A percentile compares a stretch with the other conserved stretches of the same genome.
These are phyloP conservation scores for Multifurca ochricompacta DNA, from an alignment of 768 basidiomycete genomes.

Conservation along the genomic window DNA sequence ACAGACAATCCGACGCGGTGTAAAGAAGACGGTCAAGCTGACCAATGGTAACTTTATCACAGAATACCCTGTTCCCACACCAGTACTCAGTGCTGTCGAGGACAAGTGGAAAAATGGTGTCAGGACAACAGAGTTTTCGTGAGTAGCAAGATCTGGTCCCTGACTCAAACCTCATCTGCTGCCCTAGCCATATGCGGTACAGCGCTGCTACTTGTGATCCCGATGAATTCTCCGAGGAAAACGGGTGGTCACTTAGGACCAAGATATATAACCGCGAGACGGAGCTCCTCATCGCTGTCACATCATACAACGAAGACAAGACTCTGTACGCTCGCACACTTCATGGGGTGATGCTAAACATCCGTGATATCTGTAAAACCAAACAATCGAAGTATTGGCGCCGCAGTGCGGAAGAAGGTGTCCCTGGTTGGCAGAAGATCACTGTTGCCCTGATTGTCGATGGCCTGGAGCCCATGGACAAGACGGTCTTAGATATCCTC, in stretches of 20 bases:
- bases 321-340: conserved; percentile 85
- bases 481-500: conserved; percentile 81
- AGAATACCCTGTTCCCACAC: conserved; percentile 82
- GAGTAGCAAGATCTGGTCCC: conserved; percentile 28
- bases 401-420: conserved; percentile 71
- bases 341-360: conserved; percentile 96
- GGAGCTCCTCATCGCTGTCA: conserved; percentile 90
- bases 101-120: conserved; percentile 55
- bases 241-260: conserved; percentile 78
- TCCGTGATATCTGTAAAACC: conserved; percentile 94
- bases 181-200: conserved; percentile 81
- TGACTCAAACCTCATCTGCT: not conserved
- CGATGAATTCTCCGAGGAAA: conserved; percentile 73
- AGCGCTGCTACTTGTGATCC: conserved; percentile 89
- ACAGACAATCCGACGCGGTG: conserved; percentile 87
- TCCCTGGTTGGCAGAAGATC: conserved; percentile 86
- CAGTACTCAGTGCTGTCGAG: conserved; percentile 77
- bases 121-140: conserved; percentile 89
- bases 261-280: conserved; percentile 85
- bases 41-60: conserved; percentile 90
- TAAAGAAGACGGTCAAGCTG: conserved; percentile 90
- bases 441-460: conserved; percentile 86
- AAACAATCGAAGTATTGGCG: conserved; percentile 93
- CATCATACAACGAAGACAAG: conserved; percentile 91
- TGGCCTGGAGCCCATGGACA: conserved; percentile 93